phyloP scores from a whole-genome alignment of 352 stramenopile species.

The Ophiocytium majus region DNA sequence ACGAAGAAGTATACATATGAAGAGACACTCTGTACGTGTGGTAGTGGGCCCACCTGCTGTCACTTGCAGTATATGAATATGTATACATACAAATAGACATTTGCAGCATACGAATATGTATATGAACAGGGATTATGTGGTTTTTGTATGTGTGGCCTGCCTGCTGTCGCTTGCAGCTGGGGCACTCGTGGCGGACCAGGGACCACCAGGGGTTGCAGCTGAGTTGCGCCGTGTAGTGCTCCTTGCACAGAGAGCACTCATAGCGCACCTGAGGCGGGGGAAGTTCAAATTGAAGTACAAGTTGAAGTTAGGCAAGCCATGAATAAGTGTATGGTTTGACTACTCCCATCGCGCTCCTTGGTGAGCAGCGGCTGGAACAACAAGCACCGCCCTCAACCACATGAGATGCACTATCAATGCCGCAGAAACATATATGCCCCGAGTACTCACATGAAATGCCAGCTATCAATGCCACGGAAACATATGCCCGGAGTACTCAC shows the following conservation, averaged over 20 bases:
- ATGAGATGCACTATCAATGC: background rate
- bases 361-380: background rate
- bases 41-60: too few species aligned
- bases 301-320: background rate
- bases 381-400: background rate
- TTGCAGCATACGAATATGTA: too few species aligned
- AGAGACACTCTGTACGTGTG: too few species aligned
- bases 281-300: background rate
- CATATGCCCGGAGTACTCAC: background rate
- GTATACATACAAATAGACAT: too few species aligned
- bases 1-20: too few species aligned
- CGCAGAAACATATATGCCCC: too few species aligned
- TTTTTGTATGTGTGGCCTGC: too few species aligned
- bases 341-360: background rate
- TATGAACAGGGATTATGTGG: too few species aligned
- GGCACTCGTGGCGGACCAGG: slow-evolving; percentile 52
- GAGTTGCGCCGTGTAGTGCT: slow-evolving; percentile 41
- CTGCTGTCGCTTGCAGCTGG: slow-evolving; percentile 44
- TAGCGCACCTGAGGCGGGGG: slow-evolving; percentile 26
- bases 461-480: background rate
- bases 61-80: too few species aligned
- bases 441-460: background rate
- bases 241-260: slow-evolving; percentile 52
- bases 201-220: slow-evolving; percentile 54
- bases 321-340: background rate